These are phyloP conservation scores for Pilasporangium apinafurcum DNA, from an alignment of 352 stramenopile genomes.

Conservation along the genomic window DNA sequence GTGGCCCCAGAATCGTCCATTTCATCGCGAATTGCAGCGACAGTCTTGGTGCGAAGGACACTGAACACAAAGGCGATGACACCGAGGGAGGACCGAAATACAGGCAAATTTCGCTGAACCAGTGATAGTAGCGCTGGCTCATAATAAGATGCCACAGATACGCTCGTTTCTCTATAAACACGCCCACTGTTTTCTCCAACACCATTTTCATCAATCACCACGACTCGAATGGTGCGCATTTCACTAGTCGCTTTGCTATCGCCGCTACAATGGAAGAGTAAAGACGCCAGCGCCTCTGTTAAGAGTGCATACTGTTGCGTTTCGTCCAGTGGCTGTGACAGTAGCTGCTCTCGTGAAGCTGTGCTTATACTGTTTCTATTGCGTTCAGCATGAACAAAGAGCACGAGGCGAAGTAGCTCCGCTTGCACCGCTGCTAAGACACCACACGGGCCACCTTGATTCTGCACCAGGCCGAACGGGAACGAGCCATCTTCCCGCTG, in stretches of 20 bases:
- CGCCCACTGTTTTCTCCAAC: neutral
- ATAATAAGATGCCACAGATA: neutral
- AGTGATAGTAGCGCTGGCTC: constrained; percentile 6
- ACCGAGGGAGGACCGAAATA: constrained; percentile 27
- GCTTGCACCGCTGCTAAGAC: constrained; percentile 77
- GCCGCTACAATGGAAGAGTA: constrained; percentile 20
- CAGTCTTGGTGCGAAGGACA: constrained; percentile 48
- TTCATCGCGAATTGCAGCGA: constrained; percentile 40
- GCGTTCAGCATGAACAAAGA: constrained; percentile 27
- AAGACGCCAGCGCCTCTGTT: constrained; percentile 17
- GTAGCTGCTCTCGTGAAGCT: neutral
- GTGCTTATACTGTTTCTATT: neutral
- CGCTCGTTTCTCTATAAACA: constrained; percentile 9
- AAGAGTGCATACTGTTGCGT: constrained; percentile 1
- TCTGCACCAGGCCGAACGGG: constrained; percentile 61
- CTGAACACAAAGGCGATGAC: constrained; percentile 75
- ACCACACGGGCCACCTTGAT: constrained; percentile 73
- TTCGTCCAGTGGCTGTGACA: neutral
- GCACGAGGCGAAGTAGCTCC: constrained; percentile 48
- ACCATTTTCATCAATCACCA: neutral
- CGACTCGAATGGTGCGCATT: constrained; percentile 20
- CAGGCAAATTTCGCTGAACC: constrained; percentile 8
- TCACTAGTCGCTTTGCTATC: constrained; percentile 4
- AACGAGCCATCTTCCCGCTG: constrained; percentile 19
- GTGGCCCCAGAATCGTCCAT: constrained; percentile 64